phyloP scores from a whole-genome alignment of 257 asterid species.

The Mentha longifolia region DNA sequence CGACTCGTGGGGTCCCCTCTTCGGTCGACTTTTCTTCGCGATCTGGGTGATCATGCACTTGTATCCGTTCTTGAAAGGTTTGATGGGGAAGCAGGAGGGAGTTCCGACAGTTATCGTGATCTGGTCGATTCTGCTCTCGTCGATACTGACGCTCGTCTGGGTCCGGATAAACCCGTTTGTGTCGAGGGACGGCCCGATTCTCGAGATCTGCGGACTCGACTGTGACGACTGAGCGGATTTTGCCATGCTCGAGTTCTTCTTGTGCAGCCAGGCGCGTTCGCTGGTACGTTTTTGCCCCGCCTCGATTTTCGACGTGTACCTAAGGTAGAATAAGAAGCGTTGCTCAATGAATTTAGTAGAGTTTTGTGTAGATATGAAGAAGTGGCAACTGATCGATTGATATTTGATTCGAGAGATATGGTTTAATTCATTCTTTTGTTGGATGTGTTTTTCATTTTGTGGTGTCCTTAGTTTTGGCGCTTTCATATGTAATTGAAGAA shows the following conservation, averaged over 20 bases:
- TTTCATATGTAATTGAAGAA: conserved; percentile 28
- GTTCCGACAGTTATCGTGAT: conserved; percentile 85
- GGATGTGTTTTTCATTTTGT: conserved; percentile 22
- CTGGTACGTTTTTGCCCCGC: conserved; percentile 30
- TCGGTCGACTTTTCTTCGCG: conserved; percentile 78
- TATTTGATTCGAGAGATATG: conserved; percentile 35
- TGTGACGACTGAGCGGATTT: conserved; percentile 57
- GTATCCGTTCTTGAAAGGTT: conserved; percentile 89
- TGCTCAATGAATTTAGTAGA: conserved; percentile 18
- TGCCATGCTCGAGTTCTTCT: background rate
- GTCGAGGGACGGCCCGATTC: conserved; percentile 79
- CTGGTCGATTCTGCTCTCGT: conserved; percentile 82
- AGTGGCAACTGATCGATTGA: conserved; percentile 35
- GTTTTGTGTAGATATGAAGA: conserved; percentile 36
- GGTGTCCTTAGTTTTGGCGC: conserved; percentile 31
- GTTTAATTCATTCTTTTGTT: conserved; percentile 47
- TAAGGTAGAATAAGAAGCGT: conserved; percentile 31
- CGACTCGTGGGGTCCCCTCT: conserved; percentile 91
- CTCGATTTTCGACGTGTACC: background rate
- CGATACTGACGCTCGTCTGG: conserved; percentile 81
- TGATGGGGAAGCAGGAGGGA: conserved; percentile 73
- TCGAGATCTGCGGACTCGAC: conserved; percentile 79
- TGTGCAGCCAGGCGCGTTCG: conserved; percentile 33
- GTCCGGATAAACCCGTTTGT: conserved; percentile 87
- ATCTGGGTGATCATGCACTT: conserved; percentile 90